Evolutionary conservation across 257 asterid species (phyloP), one percentile per base, ranked within the genome.

Genomic region (Lantana camara): DNA sequence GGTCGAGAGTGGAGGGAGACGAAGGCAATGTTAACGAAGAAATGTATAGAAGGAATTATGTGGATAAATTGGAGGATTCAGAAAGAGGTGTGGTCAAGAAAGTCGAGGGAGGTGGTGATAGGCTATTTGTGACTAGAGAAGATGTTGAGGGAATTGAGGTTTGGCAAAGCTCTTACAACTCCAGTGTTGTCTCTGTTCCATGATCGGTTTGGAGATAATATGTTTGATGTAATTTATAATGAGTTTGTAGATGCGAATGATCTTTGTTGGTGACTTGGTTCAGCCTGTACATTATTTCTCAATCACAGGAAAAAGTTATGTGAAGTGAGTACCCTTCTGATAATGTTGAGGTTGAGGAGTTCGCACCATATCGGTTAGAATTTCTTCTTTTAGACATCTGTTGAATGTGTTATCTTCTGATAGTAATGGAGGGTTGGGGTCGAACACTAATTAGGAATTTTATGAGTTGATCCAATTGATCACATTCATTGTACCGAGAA

Each of bases 111-210:
- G 99, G 95, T 14, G 95, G 99, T 10, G 89, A 94, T 77, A 77
- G 99, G 72, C 80, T 94, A 1, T 94, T 87, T 55, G 85, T 94
- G 61, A 82, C 83, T 24, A 77, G 97, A 69, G 96, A 90, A 78
- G 81, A 71, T 58, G 82, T 74, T 9, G 97, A 90, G 75, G 97
- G 97, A 57, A 81, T 93, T 77, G 99, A 93, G 83, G 95, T 90
- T 64, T 93, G 99, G 99, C 90, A 84, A 73, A 90, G 97, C 67
- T 80, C 85, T 40, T 59, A 74, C 59, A 76, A 73, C 75, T 90
- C 95, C 0, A 87, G 88, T 2, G 81, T 44, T 2, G 80, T 80
- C 59, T 69, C 90, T 27, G 72, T 78, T 60, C 63, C 62, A 61
- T 83, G 84, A 88, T 55, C 44, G 15, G 7, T 11, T 19, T 51